Conservation (phyloP, 2,329 filamentous ascomycete species). For the Zalaria sp. region DNA sequence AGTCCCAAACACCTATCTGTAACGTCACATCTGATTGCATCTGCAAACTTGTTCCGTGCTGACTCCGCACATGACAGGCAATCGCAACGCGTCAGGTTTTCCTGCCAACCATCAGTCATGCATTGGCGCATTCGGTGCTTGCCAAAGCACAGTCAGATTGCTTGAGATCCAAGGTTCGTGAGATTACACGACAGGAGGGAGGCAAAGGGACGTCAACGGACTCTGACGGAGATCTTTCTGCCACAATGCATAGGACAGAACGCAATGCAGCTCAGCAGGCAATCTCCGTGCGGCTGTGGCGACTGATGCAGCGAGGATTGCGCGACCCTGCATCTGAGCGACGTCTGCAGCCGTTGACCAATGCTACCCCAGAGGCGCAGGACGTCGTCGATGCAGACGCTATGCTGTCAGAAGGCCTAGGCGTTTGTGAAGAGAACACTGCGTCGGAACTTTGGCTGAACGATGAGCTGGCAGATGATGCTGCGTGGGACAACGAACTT, state of each 20-base stretch:
- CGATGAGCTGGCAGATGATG: too few relatives aligned
- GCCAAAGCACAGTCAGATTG: constrained; percentile 2
- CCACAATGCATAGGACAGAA: not conserved
- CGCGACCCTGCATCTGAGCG: not conserved
- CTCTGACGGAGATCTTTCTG: not conserved
- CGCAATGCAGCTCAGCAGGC: constrained; percentile 2
- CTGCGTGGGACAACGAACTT: too few relatives aligned
- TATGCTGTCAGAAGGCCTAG: too few relatives aligned
- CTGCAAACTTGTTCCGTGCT: too few relatives aligned
- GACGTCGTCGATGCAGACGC: too few relatives aligned
- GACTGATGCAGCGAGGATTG: constrained; percentile 4
- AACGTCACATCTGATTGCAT: constrained; percentile 5
- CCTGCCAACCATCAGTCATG: constrained; percentile 23
- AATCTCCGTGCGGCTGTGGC: constrained; percentile 6
- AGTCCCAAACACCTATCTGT: constrained; percentile 21
- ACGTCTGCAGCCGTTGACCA: not conserved
- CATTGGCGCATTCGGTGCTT: constrained; percentile 10
- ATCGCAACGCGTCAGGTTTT: constrained; percentile 20
- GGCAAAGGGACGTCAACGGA: not conserved
- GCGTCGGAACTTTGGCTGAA: too few relatives aligned
- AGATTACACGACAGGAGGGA: constrained; percentile 2
- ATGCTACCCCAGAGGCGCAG: not conserved
- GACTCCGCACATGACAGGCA: constrained; percentile 9
- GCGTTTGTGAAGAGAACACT: too few relatives aligned
- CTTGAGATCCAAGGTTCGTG: constrained; percentile 2